phyloP scores from a whole-genome alignment of 352 stramenopile species.

The Peronospora belbahrii region DNA sequence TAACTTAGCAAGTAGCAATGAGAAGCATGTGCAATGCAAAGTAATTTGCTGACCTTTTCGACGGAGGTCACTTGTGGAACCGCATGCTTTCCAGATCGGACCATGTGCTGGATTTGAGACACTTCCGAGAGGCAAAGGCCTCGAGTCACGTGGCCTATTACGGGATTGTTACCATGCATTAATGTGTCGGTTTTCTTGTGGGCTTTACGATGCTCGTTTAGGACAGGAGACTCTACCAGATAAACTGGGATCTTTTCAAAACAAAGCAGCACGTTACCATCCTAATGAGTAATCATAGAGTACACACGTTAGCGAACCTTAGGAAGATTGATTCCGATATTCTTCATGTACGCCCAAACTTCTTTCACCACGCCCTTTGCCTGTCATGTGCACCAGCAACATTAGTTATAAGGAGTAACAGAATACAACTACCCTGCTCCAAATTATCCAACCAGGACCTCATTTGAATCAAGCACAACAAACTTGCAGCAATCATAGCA shows the following conservation, averaged over 20 bases:
- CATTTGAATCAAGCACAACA: constrained; percentile 50
- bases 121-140: constrained; percentile 53
- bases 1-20: too few species aligned
- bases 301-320: constrained; percentile 20
- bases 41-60: constrained; percentile 35
- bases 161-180: constrained; percentile 26
- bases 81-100: constrained; percentile 27
- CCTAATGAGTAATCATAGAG: too few species aligned
- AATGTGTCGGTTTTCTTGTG: constrained; percentile 24
- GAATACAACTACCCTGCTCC: neutral
- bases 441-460: constrained; percentile 22
- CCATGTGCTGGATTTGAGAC: constrained; percentile 44
- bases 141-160: constrained; percentile 35
- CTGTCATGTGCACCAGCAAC: constrained; percentile 1
- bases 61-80: constrained; percentile 39
- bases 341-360: constrained; percentile 64
- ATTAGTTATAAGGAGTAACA: neutral
- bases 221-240: constrained; percentile 44
- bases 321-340: constrained; percentile 54
- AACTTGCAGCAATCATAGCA: constrained; percentile 56
- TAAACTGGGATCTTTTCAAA: constrained; percentile 51
- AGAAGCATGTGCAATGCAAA: neutral
- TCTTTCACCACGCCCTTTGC: constrained; percentile 39
- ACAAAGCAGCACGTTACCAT: too few species aligned
- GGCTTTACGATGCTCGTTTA: constrained; percentile 40